These are phyloP conservation scores for Pleurotus tuber-regium DNA, from an alignment of 768 basidiomycete genomes.

Conservation along the genomic window DNA sequence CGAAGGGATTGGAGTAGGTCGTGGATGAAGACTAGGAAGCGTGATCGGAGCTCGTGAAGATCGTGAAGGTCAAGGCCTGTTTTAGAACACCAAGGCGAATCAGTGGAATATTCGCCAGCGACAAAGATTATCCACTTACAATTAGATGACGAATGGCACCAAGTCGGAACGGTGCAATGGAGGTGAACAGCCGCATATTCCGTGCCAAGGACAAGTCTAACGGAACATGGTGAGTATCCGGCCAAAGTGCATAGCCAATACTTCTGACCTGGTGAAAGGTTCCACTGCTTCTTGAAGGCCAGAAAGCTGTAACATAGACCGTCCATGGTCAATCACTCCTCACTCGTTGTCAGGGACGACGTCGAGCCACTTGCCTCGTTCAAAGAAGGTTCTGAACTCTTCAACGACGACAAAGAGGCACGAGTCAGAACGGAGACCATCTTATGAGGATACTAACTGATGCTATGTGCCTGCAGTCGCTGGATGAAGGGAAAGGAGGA, in stretches of 20 bases:
- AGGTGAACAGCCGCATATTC: conserved; percentile 49
- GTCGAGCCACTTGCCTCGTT: conserved; percentile 32
- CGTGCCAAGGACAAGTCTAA: conserved; percentile 47
- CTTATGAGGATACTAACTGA: conserved; percentile 14
- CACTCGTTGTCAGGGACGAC: no score
- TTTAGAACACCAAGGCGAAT: no score
- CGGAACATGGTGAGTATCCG: background rate
- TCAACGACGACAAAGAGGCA: conserved; percentile 4
- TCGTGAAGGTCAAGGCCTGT: conserved; percentile 67
- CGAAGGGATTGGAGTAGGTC: conserved; percentile 58
- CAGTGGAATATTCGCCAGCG: no score
- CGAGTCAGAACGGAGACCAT: conserved; percentile 29
- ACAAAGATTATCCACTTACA: no score
- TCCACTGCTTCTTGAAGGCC: conserved; percentile 52
- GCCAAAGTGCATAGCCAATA: background rate
- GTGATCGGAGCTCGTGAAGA: conserved; percentile 60
- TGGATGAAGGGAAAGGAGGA: background rate
- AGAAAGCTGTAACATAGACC: background rate
- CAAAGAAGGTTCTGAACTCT: conserved; percentile 20
- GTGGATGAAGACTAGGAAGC: conserved; percentile 63
- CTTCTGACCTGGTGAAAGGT: conserved; percentile 57
- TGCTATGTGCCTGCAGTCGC: no score
- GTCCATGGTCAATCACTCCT: background rate
- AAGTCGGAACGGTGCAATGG: conserved; percentile 68
- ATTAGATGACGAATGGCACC: conserved; percentile 53